Percentiles rank a stretch among this genome's conserved stretches.
These are phyloP conservation scores for Brassica juncea DNA, from an alignment of 345 rosid species.

Conservation along the genomic window DNA sequence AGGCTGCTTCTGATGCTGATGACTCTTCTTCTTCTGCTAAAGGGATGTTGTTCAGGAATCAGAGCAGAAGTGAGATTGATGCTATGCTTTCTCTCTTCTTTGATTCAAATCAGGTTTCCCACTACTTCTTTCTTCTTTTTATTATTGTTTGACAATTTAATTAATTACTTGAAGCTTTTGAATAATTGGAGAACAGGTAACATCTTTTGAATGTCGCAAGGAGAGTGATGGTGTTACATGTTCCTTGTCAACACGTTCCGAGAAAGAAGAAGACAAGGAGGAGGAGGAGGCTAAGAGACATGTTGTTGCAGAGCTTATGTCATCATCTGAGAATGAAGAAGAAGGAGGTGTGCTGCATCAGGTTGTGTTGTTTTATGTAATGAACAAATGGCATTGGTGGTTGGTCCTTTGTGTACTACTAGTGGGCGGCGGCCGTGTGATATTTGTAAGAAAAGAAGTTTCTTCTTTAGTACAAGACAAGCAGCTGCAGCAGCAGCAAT, in stretches of 20 bases:
- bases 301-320: background rate
- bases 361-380: background rate
- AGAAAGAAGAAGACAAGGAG: background rate
- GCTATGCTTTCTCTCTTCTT: constrained; percentile 60
- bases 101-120: constrained; percentile 64
- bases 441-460: constrained; percentile 31
- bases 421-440: background rate
- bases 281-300: background rate
- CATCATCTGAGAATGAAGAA: constrained; percentile 9
- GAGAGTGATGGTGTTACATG: constrained; percentile 12
- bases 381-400: background rate
- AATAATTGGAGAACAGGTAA: background rate
- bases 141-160: background rate
- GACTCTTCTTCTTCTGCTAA: constrained; percentile 32
- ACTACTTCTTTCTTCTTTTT: background rate
- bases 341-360: background rate
- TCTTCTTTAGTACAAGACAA: constrained; percentile 44
- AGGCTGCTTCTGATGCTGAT: background rate
- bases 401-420: background rate
- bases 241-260: background rate
- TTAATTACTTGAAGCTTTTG: background rate
- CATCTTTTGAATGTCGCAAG: constrained; percentile 12
- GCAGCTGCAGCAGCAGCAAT: constrained; percentile 53
- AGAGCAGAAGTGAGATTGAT: constrained; percentile 61
- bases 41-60: constrained; percentile 52